A percentile compares a stretch with the other conserved stretches of the same genome.
phyloP scores from a whole-genome alignment of 345 rosid genomes.

The Populus euphratica region DNA sequence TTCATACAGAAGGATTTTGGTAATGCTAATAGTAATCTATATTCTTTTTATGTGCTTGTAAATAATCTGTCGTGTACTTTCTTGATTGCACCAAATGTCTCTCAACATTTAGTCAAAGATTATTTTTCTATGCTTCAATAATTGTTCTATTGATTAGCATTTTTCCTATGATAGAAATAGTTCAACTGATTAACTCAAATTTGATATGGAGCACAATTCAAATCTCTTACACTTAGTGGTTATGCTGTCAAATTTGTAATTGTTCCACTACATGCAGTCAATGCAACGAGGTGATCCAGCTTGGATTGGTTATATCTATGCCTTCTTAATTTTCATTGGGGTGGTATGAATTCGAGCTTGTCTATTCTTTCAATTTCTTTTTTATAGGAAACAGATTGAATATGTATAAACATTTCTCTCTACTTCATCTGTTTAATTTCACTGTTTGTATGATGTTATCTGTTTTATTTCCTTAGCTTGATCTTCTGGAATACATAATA shows the following conservation, averaged over 20 bases:
- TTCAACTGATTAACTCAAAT: not conserved
- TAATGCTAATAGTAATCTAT: not conserved
- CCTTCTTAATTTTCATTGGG: slow-evolving; percentile 29
- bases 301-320: slow-evolving; percentile 31
- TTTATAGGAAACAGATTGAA: not conserved
- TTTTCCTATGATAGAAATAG: not conserved
- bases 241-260: not conserved
- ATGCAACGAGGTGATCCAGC: slow-evolving; percentile 29
- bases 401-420: not conserved
- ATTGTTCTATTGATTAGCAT: not conserved
- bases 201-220: not conserved
- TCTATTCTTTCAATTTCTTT: not conserved
- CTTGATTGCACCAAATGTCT: not conserved
- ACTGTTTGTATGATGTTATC: not conserved
- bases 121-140: not conserved
- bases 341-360: slow-evolving; percentile 20
- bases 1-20: not conserved
- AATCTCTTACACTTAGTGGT: not conserved
- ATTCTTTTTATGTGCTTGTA: not conserved
- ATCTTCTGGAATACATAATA: not conserved
- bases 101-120: not conserved
- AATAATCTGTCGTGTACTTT: not conserved
- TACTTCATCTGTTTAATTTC: not conserved
- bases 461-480: not conserved
- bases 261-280: slow-evolving; percentile 8